phyloP scores from a whole-genome alignment of 176 grass and related monocot genomes.

The Puccinellia tenuiflora region DNA sequence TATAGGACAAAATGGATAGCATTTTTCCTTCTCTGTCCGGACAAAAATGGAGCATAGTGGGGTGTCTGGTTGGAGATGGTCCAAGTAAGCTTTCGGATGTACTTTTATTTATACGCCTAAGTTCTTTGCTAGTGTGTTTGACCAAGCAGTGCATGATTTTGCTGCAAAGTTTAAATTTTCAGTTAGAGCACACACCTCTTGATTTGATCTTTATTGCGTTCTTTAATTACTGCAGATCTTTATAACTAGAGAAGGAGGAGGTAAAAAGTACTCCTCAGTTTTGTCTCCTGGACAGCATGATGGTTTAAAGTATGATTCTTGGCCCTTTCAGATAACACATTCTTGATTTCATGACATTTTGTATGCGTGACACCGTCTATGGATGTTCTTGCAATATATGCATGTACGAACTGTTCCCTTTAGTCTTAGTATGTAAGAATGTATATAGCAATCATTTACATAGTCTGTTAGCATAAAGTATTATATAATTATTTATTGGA shows the following conservation, averaged over 20 bases:
- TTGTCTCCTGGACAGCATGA: constrained; percentile 81
- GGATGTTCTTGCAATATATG: not conserved
- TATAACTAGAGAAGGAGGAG: constrained; percentile 74
- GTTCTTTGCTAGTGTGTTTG: not conserved
- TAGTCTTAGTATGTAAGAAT: not conserved
- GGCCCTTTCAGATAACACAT: not conserved
- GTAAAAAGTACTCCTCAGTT: constrained; percentile 82
- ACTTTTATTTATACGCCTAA: not conserved
- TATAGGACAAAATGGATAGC: too few species aligned
- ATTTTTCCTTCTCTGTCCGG: too few species aligned
- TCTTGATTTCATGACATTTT: not conserved
- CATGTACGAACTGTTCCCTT: not conserved
- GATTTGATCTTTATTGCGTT: not conserved
- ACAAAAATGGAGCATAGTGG: too few species aligned
- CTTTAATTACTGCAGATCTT: constrained; percentile 62
- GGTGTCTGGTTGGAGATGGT: too few species aligned
- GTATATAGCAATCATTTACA: not conserved
- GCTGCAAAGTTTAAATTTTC: not conserved
- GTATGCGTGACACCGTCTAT: not conserved
- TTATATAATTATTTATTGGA: too few species aligned
- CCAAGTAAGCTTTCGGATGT: not conserved
- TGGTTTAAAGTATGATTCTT: constrained; percentile 62
- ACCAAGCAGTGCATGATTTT: not conserved
- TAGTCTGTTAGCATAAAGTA: too few species aligned
- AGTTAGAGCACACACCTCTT: not conserved